Evolutionary conservation across 202 grass and related monocot species (phyloP), one percentile per base, ranked within the genome.

Genomic region (Setaria viridis): DNA sequence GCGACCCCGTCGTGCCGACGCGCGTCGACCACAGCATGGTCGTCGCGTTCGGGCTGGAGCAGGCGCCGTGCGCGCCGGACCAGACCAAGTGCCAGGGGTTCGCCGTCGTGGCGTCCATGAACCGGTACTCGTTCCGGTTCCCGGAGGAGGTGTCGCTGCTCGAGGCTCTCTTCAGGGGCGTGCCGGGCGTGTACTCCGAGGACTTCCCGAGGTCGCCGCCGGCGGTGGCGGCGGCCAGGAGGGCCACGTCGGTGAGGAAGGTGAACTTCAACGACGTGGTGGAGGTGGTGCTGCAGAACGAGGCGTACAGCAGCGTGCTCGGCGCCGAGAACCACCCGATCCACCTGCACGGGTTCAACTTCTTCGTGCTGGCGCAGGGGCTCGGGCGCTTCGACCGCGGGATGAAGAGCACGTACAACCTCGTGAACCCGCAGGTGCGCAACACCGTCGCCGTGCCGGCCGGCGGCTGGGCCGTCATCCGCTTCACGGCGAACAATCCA

Each of bases 271-370:
- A 91, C 80, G 67, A 80, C 4, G 88, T 84, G 32, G 76, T 95
- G 64, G 93, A 95, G 82, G 70, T 95, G 62, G 91, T 93, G 77
- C 87, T 93, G 59, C 86, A 88, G 91, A 92, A 83, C 81, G 2
- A 81, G 8, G 50, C n/a, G 79, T 81, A 88, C 89, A 15, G 70
- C 50, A 9, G 51, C 77, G 30, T 9, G 66, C 42, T 87, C 19
- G 58, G 66, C 66, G 16, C 73, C 30, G 94, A 95, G 78, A 95
- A 78, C 91, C 94, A 93, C 56, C 94, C 91, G 9, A 89, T 95
- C 62, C 94, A 95, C 68, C 87, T 95, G 54, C 93, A 95, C 55
- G 91, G 86, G 4, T 91, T 83, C 86, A 76, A 95, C 77, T 95
- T 95, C 79, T 95, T 91, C 80, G 70, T 95, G 32, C 77, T 95